phyloP scores from a whole-genome alignment of 306 rosid genomes.

The Astragalus glycyphyllos region DNA sequence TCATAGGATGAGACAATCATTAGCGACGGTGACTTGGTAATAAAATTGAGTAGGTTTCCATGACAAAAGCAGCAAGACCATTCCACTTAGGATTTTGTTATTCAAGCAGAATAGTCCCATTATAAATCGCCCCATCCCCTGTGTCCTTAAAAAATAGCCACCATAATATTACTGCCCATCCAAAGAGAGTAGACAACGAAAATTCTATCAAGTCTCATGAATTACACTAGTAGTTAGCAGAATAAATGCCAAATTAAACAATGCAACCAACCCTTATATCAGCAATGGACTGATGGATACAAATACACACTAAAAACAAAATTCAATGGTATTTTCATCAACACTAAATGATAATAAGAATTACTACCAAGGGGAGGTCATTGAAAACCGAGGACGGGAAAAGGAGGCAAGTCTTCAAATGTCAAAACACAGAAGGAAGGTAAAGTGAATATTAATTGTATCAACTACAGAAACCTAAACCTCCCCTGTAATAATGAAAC shows the following conservation, averaged over 20 bases:
- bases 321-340: neutral
- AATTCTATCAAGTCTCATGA: neutral
- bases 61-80: slow-evolving; percentile 24
- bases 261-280: slow-evolving; percentile 8
- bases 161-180: neutral
- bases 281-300: neutral
- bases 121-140: slow-evolving; percentile 15
- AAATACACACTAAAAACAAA: neutral
- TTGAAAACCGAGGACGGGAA: neutral
- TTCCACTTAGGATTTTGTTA: slow-evolving; percentile 12
- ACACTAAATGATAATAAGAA: neutral
- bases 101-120: slow-evolving; percentile 19
- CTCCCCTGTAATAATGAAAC: slow-evolving; percentile 18
- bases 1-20: slow-evolving; percentile 43
- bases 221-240: slow-evolving; percentile 2
- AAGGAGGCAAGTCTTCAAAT: slow-evolving; percentile 18
- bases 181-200: slow-evolving; percentile 21
- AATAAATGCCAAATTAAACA: slow-evolving; percentile 22
- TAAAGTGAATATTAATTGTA: neutral
- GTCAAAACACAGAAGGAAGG: slow-evolving; percentile 24
- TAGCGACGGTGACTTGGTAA: slow-evolving; percentile 33
- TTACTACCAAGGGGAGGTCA: slow-evolving; percentile 3
- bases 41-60: slow-evolving; percentile 31
- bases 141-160: neutral
- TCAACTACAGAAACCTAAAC: slow-evolving; percentile 18